A percentile compares a stretch with the other conserved stretches of the same genome.
phyloP scores from a whole-genome alignment of 78 protist species.

The Acrasis kona region DNA sequence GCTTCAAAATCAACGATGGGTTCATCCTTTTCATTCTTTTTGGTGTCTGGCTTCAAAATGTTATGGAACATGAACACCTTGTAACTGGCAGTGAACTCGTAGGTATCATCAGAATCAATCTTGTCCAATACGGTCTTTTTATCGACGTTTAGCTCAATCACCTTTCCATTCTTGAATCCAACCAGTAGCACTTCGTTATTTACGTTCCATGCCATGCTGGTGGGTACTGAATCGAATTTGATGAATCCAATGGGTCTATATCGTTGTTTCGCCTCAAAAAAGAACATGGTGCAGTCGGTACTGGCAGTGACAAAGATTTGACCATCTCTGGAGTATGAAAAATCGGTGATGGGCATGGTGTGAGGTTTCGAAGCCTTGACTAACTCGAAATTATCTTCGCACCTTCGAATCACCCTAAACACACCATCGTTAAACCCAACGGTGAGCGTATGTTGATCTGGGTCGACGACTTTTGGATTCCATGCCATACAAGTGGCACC shows the following conservation, averaged over 20 bases:
- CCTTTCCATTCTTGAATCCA: slow-evolving; percentile 6
- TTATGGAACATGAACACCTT: background rate
- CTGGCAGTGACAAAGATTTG: slow-evolving; percentile 26
- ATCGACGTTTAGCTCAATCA: background rate
- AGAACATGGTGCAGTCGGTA: slow-evolving; percentile 31
- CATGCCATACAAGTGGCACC: background rate
- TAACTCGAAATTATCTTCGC: background rate
- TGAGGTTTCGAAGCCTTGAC: slow-evolving; percentile 40
- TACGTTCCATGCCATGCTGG: slow-evolving; percentile 18
- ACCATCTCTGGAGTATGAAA: background rate
- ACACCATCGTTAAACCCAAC: slow-evolving; percentile 43
- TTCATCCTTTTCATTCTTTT: no score
- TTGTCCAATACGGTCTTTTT: background rate
- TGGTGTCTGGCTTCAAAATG: background rate
- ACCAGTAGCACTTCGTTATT: background rate
- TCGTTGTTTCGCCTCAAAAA: background rate
- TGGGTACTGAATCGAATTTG: no score
- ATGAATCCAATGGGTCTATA: no score
- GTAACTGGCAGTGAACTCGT: background rate
- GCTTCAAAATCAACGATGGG: no score
- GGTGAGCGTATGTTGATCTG: background rate
- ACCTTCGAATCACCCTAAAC: slow-evolving; percentile 6
- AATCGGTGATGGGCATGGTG: background rate
- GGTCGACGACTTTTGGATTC: slow-evolving; percentile 13
- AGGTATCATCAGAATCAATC: background rate